Base-by-base conservation (phyloP, 2,329 filamentous ascomycete genomes). In the Thielaviopsis euricoi region DNA sequence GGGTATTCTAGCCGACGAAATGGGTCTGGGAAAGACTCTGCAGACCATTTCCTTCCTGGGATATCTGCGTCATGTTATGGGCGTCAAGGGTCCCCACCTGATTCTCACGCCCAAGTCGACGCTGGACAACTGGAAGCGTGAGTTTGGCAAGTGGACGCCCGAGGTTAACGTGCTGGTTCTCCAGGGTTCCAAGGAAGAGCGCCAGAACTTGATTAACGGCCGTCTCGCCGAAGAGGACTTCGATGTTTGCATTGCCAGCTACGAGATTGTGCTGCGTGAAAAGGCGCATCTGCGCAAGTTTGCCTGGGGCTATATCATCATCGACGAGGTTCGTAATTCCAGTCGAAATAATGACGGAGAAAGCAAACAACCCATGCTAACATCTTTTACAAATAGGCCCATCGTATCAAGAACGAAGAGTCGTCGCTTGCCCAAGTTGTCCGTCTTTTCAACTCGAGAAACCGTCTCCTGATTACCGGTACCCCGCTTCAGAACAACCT, bases 281-380 rank as follows among this genome's bases (percentile, higher is more conserved):
- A 97, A 98, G 74, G 77, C 87, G 1, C 89, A 95, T 64, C 71
- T 98, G 64, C 95, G 93, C 74, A 97, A 97, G 70, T 95, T 98
- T 69, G 90, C 93, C 0, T 98, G 93, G 93, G 91, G 98, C 70
- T 98, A 98, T 71, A 98, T 98, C 70, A 95, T 98, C 64, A 95
- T 98, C 63, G 93, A 98, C 66, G 93, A 98, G 65, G 70, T 71
- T 64, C 48, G 64, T 53, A 49, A 19, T 9, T 6, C 23, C 15
- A 29, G 15, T 13, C 29, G 3, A 33, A 33, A 33, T 10, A 4
- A 26, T 6, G 1, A 22, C 22, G 22, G 3, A 4, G 12, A 5
- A 17, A 13, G 9, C n/a, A 23, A 57, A 37, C 17, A 29, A 23
- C 7, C n/a, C 23, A 55, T 60, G 48, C 61, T 61, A 59, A 59